Percentiles rank a stretch among this genome's conserved stretches.
Conservation (phyloP, 73 alveolate species). For the Uronychia setigera region DNA sequence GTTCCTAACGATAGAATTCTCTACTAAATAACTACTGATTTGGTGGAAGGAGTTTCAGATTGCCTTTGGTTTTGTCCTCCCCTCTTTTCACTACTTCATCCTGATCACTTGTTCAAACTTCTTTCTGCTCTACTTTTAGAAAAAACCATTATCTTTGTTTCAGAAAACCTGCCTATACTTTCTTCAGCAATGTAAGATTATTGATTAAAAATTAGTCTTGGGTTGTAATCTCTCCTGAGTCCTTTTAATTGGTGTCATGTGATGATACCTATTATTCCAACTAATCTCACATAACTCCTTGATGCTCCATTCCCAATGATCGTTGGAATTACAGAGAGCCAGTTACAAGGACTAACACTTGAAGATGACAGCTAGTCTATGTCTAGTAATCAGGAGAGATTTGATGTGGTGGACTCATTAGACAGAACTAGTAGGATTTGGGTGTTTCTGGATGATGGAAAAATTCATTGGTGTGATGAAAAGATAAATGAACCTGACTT, state of each 20-base stretch:
- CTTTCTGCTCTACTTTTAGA: slow-evolving; percentile 65
- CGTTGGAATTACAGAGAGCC: slow-evolving; percentile 46
- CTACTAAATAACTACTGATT: background rate
- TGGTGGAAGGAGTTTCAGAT: background rate
- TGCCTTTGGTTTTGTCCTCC: slow-evolving; percentile 56
- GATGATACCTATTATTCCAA: slow-evolving; percentile 66
- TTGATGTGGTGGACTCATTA: background rate
- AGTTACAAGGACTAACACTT: background rate
- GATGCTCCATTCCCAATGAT: slow-evolving; percentile 79
- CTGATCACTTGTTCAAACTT: slow-evolving; percentile 49
- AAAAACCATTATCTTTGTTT: slow-evolving; percentile 65
- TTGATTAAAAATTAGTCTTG: slow-evolving; percentile 4
- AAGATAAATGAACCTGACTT: background rate
- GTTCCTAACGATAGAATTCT: background rate
- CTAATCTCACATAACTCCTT: slow-evolving; percentile 50
- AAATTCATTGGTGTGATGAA: background rate
- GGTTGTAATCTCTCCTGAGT: slow-evolving; percentile 50
- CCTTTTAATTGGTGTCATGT: slow-evolving; percentile 79
- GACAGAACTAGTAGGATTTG: background rate
- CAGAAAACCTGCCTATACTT: slow-evolving; percentile 51
- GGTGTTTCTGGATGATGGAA: background rate
- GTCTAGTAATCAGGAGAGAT: background rate
- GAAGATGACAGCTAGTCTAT: background rate
- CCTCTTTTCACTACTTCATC: slow-evolving; percentile 40
- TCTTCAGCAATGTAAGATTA: slow-evolving; percentile 39